Percentiles rank a stretch among this genome's conserved stretches.
Evolutionary conservation across 2,329 filamentous ascomycete genomes (phyloP).

Genomic region (Xylariomycetidae sp.): DNA sequence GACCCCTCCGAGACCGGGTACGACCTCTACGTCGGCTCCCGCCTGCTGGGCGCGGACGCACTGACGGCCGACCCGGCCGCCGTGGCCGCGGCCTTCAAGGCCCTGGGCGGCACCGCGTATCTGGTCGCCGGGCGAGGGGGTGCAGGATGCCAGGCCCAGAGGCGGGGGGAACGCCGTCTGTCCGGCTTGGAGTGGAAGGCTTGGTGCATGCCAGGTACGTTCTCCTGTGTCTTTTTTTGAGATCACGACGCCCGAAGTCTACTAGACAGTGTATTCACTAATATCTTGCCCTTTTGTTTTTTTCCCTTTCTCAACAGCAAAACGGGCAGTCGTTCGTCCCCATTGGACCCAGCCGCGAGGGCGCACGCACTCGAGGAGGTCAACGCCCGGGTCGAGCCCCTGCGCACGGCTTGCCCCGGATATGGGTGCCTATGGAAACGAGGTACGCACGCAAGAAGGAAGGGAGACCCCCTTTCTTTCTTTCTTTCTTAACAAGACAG

Average conservation of each 20-base stretch:
- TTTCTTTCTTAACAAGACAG: neutral
- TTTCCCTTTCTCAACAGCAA: too few species aligned
- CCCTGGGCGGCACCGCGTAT: conserved; percentile 29
- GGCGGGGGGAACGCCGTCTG: conserved; percentile 43
- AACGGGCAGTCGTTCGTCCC: conserved; percentile 21
- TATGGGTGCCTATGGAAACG: conserved; percentile 41
- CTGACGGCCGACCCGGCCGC: conserved; percentile 31
- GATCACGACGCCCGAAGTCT: conserved; percentile 5
- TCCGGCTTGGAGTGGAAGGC: conserved; percentile 46
- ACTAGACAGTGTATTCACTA: neutral
- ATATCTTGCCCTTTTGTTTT: too few species aligned
- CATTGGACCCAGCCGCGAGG: conserved; percentile 28
- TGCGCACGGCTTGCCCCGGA: conserved; percentile 36
- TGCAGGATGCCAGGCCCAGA: conserved; percentile 36
- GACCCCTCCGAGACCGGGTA: conserved; percentile 32
- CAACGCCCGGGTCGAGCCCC: conserved; percentile 23
- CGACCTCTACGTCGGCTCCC: conserved; percentile 35
- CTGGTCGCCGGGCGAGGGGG: conserved; percentile 41
- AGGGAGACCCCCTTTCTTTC: neutral
- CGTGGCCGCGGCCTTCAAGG: conserved; percentile 33
- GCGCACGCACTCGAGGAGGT: conserved; percentile 21
- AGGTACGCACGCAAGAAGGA: too few species aligned
- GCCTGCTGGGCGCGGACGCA: conserved; percentile 35
- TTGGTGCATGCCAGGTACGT: conserved; percentile 37
- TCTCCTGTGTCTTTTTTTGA: neutral